These are phyloP conservation scores for Casuarina equisetifolia DNA, from an alignment of 306 rosid species.

Conservation along the genomic window DNA sequence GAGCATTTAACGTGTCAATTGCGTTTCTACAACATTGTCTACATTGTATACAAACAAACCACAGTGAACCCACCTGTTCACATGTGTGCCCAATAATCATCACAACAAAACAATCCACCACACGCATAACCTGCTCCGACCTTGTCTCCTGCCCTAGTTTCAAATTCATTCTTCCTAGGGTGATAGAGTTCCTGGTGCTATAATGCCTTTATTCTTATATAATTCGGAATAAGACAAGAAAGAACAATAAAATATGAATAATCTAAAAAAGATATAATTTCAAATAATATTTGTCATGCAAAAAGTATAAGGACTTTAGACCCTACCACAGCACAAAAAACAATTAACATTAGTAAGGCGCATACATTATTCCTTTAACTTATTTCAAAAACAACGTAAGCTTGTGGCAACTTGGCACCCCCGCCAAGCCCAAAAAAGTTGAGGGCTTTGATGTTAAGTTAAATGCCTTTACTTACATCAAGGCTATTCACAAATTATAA, in stretches of 20 bases:
- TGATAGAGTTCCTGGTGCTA: slow-evolving; percentile 6
- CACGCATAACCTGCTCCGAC: slow-evolving; percentile 25
- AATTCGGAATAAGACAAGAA: neutral
- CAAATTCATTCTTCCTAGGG: slow-evolving; percentile 20
- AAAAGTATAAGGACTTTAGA: neutral
- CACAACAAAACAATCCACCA: slow-evolving; percentile 46
- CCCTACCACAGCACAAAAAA: too few relatives aligned
- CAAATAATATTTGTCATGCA: neutral
- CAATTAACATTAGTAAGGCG: too few relatives aligned
- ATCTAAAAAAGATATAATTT: neutral
- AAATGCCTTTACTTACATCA: too few relatives aligned
- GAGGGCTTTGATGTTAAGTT: too few relatives aligned
- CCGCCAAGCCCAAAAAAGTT: too few relatives aligned
- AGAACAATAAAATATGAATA: neutral
- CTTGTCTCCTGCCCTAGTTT: slow-evolving; percentile 33
- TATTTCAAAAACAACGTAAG: too few relatives aligned
- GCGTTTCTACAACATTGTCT: slow-evolving; percentile 39
- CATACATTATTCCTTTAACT: too few relatives aligned
- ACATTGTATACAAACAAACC: slow-evolving; percentile 38
- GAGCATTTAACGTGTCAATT: neutral
- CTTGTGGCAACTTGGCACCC: too few relatives aligned
- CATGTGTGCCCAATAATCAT: slow-evolving; percentile 60
- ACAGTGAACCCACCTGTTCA: slow-evolving; percentile 53
- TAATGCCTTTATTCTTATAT: neutral
- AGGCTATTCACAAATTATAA: neutral